Conservation (phyloP, 2,329 filamentous ascomycete genomes). For the Cladosporium sp. region DNA sequence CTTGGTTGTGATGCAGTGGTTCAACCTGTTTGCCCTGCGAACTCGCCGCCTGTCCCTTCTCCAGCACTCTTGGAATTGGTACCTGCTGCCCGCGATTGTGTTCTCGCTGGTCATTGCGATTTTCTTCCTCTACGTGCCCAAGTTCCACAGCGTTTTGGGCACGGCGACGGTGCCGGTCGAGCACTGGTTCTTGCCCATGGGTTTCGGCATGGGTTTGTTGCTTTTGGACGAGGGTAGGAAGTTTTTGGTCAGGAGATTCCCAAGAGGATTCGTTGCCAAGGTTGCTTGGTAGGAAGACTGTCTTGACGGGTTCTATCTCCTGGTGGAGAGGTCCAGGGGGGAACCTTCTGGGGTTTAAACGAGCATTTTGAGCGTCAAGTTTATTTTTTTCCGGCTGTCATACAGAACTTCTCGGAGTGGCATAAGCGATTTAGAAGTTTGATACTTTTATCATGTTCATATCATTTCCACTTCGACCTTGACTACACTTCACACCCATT, state of each 20-base stretch:
- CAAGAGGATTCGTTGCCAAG: constrained; percentile 53
- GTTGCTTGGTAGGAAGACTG: constrained; percentile 54
- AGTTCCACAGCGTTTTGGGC: constrained; percentile 56
- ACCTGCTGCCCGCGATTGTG: constrained; percentile 65
- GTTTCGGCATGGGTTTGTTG: constrained; percentile 63
- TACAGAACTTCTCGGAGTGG: background rate
- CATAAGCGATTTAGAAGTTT: too few relatives aligned
- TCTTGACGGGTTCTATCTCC: background rate
- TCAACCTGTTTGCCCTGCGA: constrained; percentile 67
- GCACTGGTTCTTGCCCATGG: constrained; percentile 72
- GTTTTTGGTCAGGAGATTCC: constrained; percentile 57
- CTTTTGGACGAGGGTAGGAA: constrained; percentile 65
- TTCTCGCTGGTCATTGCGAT: constrained; percentile 67
- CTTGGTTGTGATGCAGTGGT: constrained; percentile 77
- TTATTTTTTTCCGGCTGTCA: background rate
- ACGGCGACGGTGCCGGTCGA: constrained; percentile 64
- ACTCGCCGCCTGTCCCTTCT: constrained; percentile 60
- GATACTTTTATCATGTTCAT: too few relatives aligned
- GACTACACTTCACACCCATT: background rate
- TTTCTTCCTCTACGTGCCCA: constrained; percentile 61
- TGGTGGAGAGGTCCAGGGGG: too few relatives aligned
- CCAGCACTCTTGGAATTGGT: constrained; percentile 69
- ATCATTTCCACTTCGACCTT: too few relatives aligned
- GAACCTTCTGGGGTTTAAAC: background rate
- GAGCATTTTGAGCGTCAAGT: background rate